phyloP scores from a whole-genome alignment of 2,329 filamentous ascomycete species.

The Colletotrichum sp. region DNA sequence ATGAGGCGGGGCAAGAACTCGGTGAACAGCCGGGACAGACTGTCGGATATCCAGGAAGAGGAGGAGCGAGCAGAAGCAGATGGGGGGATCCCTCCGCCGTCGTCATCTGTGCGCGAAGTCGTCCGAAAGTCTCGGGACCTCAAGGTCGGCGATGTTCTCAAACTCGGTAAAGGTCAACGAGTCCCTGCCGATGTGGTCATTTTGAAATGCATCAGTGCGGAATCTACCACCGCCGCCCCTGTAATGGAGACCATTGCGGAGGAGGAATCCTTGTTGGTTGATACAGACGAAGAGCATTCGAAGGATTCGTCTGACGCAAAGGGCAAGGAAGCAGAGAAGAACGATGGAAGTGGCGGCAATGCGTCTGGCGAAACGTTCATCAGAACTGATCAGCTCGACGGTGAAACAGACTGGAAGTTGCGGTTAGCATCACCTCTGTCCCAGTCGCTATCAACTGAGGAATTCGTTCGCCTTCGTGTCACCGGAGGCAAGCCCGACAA shows the following conservation, averaged over 20 bases:
- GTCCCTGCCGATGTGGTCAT: conserved; percentile 95
- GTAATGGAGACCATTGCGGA: conserved; percentile 24
- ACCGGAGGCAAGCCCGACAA: conserved; percentile 90
- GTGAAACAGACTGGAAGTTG: conserved; percentile 98
- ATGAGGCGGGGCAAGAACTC: conserved; percentile 40
- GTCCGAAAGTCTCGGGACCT: conserved; percentile 85
- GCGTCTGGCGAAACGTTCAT: conserved; percentile 92
- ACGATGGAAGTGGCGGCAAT: conserved; percentile 35
- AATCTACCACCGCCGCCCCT: conserved; percentile 42
- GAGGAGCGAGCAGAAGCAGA: conserved; percentile 58
- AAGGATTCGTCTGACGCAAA: conserved; percentile 28
- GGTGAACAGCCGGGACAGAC: conserved; percentile 42
- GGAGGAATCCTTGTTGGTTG: conserved; percentile 46
- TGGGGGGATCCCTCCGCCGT: conserved; percentile 42
- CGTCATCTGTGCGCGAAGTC: conserved; percentile 66
- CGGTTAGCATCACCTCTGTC: conserved; percentile 86
- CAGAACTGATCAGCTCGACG: conserved; percentile 94
- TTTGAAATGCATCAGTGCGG: conserved; percentile 76
- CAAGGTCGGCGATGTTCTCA: conserved; percentile 94
- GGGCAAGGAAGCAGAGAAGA: conserved; percentile 35
- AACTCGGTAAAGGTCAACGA: conserved; percentile 88
- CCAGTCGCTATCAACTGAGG: conserved; percentile 74
- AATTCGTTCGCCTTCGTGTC: conserved; percentile 73
- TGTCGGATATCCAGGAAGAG: conserved; percentile 74
- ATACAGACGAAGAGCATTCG: conserved; percentile 38